Base-by-base conservation (phyloP, 2,329 filamentous ascomycete genomes). In the Talaromyces sp. region DNA sequence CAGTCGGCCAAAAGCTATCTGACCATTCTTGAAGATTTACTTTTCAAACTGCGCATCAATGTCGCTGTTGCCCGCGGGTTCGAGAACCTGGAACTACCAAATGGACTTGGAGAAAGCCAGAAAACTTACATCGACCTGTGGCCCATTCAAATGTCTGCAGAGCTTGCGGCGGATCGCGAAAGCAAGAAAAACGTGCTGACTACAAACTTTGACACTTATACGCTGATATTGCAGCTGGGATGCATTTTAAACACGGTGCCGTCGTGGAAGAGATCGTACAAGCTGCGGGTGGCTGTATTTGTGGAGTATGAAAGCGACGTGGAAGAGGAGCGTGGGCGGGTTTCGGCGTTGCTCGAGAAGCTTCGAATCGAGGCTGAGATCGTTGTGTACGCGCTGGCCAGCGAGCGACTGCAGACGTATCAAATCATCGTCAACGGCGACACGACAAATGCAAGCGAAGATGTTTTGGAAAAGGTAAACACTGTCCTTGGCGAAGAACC, bases 101-200 rank as follows among this genome's bases (percentile, higher is more conserved):
- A 84, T 21, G 73, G 80, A 0, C 80, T 85, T 43, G 82, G 81
- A 4, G 69, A 72, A 19, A 85, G 87, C 58, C 79, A 78, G 4
- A 93, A 93, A 70, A 90, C 86, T 68, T 93, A 88, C 68, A 90
- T 96, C 63, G 91, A 96, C 69, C 77, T 96, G 4, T 96, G 91
- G 91, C 91, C 91, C 0, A 95, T 96, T 58, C 92, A 96, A 66
- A 96, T 96, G 90, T 93, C 91, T 6, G 91, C 91, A 1, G 90
- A 93, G 67, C 84, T 95, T 35, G 84, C 86, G 0, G 80, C 88
- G 1, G 86, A 88, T 64, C 82, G 82, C 1, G 84, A 86, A 69
- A 86, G 82, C 64, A 83, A 82, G 62, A 78, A 82, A 63, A 86
- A 85, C 67, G 81, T 95, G 6, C 74, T 93, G 58, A 96, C 91